A percentile compares a stretch with the other conserved stretches of the same genome.
Conservation (phyloP, 2,329 filamentous ascomycete genomes). For the Fusarium tuaranense region DNA sequence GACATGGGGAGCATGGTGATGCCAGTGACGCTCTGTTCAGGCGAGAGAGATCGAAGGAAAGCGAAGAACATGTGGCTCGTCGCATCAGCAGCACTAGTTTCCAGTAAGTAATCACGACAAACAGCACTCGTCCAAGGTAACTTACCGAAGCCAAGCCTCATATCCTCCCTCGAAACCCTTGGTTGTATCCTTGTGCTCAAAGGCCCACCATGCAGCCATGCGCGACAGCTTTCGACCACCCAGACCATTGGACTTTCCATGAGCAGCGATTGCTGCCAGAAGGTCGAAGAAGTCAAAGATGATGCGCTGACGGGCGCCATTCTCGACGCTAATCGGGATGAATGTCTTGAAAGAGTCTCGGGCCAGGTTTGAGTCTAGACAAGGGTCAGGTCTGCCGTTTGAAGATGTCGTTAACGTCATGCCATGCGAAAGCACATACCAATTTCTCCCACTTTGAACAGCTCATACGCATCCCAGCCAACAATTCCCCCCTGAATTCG, state of each 20-base stretch:
- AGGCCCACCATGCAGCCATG: slow-evolving; percentile 98
- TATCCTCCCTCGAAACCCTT: slow-evolving; percentile 97
- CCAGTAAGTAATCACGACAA: slow-evolving; percentile 31
- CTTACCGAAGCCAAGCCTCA: slow-evolving; percentile 84
- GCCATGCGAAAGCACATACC: slow-evolving; percentile 61
- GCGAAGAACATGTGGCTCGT: slow-evolving; percentile 98
- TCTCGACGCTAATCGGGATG: slow-evolving; percentile 92
- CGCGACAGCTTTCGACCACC: slow-evolving; percentile 93
- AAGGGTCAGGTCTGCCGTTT: slow-evolving; percentile 30
- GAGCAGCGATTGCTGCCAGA: slow-evolving; percentile 88
- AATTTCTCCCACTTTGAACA: slow-evolving; percentile 94
- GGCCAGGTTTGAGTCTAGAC: slow-evolving; percentile 86
- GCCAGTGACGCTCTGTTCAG: slow-evolving; percentile 80
- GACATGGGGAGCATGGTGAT: slow-evolving; percentile 91
- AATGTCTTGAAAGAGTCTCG: slow-evolving; percentile 96
- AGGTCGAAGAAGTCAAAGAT: slow-evolving; percentile 98
- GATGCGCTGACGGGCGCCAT: slow-evolving; percentile 84
- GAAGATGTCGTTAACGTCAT: neutral
- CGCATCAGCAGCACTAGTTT: slow-evolving; percentile 85
- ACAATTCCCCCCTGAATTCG: slow-evolving; percentile 91
- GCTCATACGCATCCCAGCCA: slow-evolving; percentile 96
- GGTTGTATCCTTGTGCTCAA: slow-evolving; percentile 87
- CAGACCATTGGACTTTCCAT: slow-evolving; percentile 92
- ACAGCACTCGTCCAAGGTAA: neutral
- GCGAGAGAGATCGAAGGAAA: slow-evolving; percentile 89